Base-by-base conservation (phyloP, 352 stramenopile genomes). In the Phytophthora foliorum region DNA sequence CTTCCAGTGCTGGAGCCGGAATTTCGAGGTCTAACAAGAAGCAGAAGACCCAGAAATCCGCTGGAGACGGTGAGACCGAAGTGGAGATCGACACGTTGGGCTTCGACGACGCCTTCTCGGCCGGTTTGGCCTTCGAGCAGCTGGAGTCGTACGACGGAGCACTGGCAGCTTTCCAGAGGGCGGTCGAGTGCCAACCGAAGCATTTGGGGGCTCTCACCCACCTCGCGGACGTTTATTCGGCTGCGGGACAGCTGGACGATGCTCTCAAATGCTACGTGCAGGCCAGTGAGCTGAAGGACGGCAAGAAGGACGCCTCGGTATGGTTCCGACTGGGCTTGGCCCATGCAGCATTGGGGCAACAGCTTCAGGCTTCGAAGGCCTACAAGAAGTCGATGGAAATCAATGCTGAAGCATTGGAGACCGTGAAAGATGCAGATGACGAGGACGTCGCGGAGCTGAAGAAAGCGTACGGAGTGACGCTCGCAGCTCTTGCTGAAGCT, bases 41-140 rank as follows among this genome's bases (percentile, higher is more conserved):
- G 50, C 67, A 67, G 51, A 76, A 72, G 41, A 61, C 78, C 17
- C 50, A 75, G 32, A 60, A 78, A 19, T 50, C 74, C n/a, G 67
- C 60, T 16, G 57, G 48, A 13, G 66, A 78, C n/a, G 51, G 60
- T 0, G 69, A 82, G 49, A 73, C 53, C 4, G 75, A 80, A 53
- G 57, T 78, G 56, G 59, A 88, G 53, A 80, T 88, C 46, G 70
- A 74, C n/a, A 69, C 72, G 24, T 69, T 92, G 32, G 55, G 63
- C 57, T 90, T 91, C 38, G 73, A 82, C 22, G 82, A 92, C 57
- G 82, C 83, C 8, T 74, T 92, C 24, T 74, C 78, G 9, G 81
- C 82, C n/a, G 84, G 84, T 13, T 63, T 88, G 32, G 82, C 84
- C 25, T 91, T 93, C 41, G 72, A 91, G 57, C 81, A 93, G 62